These are phyloP conservation scores for Spizellomyces punctatus DNA, from an alignment of 192 early-diverging fungal species.

Conservation along the genomic window DNA sequence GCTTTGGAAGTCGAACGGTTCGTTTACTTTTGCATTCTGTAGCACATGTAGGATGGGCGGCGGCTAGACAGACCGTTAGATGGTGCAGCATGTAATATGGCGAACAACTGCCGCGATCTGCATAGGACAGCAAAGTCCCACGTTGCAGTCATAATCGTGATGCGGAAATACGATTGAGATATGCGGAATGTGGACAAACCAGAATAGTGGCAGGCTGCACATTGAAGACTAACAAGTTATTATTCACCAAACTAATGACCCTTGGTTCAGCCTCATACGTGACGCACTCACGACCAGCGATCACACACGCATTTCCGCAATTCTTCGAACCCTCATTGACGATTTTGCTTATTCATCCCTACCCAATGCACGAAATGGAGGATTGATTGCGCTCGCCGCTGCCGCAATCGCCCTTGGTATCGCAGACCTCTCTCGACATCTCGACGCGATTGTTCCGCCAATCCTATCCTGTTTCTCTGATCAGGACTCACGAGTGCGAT, in stretches of 20 bases:
- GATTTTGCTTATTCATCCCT: constrained; percentile 89
- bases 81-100: too few relatives aligned
- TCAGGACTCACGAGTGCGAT: constrained; percentile 90
- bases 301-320: constrained; percentile 52
- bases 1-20: constrained; percentile 90
- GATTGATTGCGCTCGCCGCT: constrained; percentile 88
- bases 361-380: constrained; percentile 89
- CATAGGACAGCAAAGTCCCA: too few relatives aligned
- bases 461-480: constrained; percentile 91
- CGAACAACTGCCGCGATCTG: too few relatives aligned
- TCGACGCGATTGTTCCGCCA: constrained; percentile 81
- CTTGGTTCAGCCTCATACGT: constrained; percentile 35
- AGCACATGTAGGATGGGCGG: too few relatives aligned
- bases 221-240: neutral
- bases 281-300: constrained; percentile 24
- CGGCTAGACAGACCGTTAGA: too few relatives aligned
- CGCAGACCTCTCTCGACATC: constrained; percentile 65
- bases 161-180: too few relatives aligned
- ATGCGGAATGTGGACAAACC: too few relatives aligned
- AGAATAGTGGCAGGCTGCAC: too few relatives aligned
- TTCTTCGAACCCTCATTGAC: constrained; percentile 72
- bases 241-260: neutral
- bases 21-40: neutral
- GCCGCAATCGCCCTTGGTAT: constrained; percentile 82
- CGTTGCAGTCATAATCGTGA: too few relatives aligned